These are phyloP conservation scores for Trichosanthes truncata DNA, from an alignment of 306 rosid genomes.

Conservation along the genomic window DNA sequence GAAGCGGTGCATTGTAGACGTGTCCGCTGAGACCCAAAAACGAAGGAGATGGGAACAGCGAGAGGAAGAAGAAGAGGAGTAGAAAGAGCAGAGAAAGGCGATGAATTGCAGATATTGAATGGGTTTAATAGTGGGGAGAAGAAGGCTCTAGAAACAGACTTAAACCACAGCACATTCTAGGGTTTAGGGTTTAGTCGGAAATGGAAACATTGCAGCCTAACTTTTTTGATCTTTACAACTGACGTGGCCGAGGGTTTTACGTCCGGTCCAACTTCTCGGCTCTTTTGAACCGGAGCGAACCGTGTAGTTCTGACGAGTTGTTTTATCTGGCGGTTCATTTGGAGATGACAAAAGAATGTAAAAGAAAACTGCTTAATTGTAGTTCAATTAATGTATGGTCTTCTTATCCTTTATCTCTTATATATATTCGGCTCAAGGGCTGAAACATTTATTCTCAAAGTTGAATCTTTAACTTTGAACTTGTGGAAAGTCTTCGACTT, in stretches of 20 bases:
- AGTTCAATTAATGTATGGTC: no score
- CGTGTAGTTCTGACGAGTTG: no score
- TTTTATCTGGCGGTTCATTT: no score
- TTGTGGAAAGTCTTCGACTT: no score
- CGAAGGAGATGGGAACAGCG: neutral
- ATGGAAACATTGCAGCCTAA: neutral
- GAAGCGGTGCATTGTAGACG: constrained; percentile 58
- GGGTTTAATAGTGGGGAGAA: constrained; percentile 25
- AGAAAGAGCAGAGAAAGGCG: neutral
- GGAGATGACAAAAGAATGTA: no score
- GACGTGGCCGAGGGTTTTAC: neutral
- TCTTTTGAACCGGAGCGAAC: neutral
- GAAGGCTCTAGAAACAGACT: constrained; percentile 64
- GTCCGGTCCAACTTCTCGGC: neutral
- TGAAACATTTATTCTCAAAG: no score
- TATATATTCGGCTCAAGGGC: no score
- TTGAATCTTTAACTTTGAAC: no score
- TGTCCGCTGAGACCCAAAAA: neutral
- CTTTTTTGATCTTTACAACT: neutral
- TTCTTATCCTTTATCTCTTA: no score
- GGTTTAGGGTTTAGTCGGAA: constrained; percentile 64
- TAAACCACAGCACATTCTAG: constrained; percentile 22
- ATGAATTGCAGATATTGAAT: neutral
- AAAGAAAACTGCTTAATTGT: no score
- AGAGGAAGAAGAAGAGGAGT: neutral